Base-by-base conservation (phyloP, 257 asterid species). In the Gentiana straminea region DNA sequence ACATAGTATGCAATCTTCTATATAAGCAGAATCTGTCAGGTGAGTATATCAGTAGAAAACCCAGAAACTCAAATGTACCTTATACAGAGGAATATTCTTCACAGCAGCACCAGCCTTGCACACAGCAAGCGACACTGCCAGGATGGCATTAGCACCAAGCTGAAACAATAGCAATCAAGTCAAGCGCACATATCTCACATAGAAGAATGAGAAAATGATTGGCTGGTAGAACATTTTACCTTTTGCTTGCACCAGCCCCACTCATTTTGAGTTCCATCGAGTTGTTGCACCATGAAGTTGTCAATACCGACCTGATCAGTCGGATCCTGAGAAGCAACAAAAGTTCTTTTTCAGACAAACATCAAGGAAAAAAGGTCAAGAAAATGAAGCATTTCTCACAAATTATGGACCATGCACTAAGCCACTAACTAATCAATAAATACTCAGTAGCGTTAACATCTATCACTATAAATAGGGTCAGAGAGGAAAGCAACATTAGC, bases 191-290 rank as follows among this genome's bases (percentile, higher is more conserved):
- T 38, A 45, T 36, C 48, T 7, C 49, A 24, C 32, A 2, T 54
- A 49, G 34, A 36, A 36, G 43, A 49, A 41, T 41, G 34, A 51
- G 3, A 43, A n/a, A 38, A 37, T 35, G 35, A 58, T n/a, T n/a
- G n/a, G n/a, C n/a, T 8, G 33, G 15, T 34, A 15, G 8, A 55
- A 33, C 3, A 55, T 9, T 3, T 63, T 81, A 87, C 98, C 95
- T 87, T 91, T 56, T 91, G 89, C 67, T 91, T 91, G 89, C 98
- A 91, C 98, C 98, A 91, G 54, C 98, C 98, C 98, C 98, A 87
- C 72, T 91, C 95, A 41, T 91, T 91, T 66, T 82, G 93, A 46
- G 98, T 91, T 71, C 98, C 98, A 66, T 91, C 98, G 6, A 91
- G 94, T 52, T 84, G 79, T 36, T 84, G 98, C 70, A 91, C 98